Base-by-base conservation (phyloP, 768 basidiomycete genomes). In the Amanita pseudoporphyria region DNA sequence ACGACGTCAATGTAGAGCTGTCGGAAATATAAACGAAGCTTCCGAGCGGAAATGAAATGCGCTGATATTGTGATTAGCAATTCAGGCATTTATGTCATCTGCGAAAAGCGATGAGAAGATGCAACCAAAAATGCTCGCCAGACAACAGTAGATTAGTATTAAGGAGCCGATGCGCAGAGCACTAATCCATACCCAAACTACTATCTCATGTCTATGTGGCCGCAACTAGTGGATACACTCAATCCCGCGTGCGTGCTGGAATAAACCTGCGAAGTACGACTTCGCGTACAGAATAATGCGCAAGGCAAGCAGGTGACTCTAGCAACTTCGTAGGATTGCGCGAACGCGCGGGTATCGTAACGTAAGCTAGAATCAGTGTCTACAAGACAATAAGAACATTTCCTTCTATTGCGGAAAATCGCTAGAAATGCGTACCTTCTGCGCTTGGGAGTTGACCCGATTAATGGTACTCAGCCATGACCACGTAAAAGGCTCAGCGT, bases 311-410 rank as follows among this genome's bases (percentile, higher is more conserved):
- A 2, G 93, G 93, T 0, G 85, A 80, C 4, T 72, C 64, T 13
- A 90, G 70, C 1, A 78, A 59, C 13, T 75, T 66, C 71, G 69
- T 0, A 92, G n/a, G n/a, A n/a, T n/a, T n/a, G n/a, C n/a, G n/a
- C n/a, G n/a, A n/a, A n/a, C n/a, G n/a, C n/a, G n/a, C 77, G 0
- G 96, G 96, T 42, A 99, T 96, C 1, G 89, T 94, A 44, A 99
- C 87, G 54, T 97, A 95, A 21, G 85, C 77, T 24, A 98, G 65
- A 43, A 99, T 76, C 3, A 99, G 75, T 0, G 94, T 97, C 95
- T 98, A 49, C 2, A 45, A 32, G 28, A 18, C 5, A 18, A 9
- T 16, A 16, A 32, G 9, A 30, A 28, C 19, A 24, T 22, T 18
- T n/a, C 21, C n/a, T 6, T 16, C 10, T 35, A 31, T 38, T n/a